These are phyloP conservation scores for Yamadazyma paraphyllophila DNA, from an alignment of 805 yeast genomes.

Conservation along the genomic window DNA sequence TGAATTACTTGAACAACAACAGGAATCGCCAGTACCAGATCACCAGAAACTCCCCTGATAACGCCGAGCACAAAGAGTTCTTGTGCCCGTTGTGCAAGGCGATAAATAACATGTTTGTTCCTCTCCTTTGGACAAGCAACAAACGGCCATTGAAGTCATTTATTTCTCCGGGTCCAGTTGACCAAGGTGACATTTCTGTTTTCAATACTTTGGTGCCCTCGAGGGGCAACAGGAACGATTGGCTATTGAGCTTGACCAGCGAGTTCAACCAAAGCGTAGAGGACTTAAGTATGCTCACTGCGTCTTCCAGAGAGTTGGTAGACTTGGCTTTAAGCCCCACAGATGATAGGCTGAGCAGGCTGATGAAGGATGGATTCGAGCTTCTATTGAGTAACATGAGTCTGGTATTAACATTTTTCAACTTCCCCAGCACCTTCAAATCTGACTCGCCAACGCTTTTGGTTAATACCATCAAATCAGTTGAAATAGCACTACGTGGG, in stretches of 20 bases:
- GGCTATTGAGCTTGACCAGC: constrained; percentile 26
- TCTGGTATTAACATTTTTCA: constrained; percentile 31
- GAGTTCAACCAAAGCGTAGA: constrained; percentile 23
- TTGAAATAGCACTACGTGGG: constrained; percentile 67
- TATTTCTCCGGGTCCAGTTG: constrained; percentile 15
- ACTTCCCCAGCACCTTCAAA: constrained; percentile 38
- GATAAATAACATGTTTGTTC: constrained; percentile 78
- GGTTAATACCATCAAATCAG: constrained; percentile 57
- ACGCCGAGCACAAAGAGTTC: constrained; percentile 66
- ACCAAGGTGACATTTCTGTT: constrained; percentile 9
- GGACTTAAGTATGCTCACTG: constrained; percentile 22
- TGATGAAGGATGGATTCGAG: constrained; percentile 23
- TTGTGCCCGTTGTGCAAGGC: constrained; percentile 91
- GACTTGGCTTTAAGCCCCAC: constrained; percentile 6
- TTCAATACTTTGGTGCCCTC: constrained; percentile 15
- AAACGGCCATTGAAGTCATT: constrained; percentile 26
- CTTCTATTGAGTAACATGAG: constrained; percentile 32
- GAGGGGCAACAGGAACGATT: constrained; percentile 8
- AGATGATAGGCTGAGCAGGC: not conserved
- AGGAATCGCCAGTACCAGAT: constrained; percentile 63
- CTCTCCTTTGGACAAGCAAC: constrained; percentile 61
- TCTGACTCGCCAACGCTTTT: constrained; percentile 40
- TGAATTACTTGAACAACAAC: constrained; percentile 58
- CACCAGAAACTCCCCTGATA: constrained; percentile 79
- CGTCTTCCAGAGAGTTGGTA: constrained; percentile 29